These are phyloP conservation scores for Tinospora cordifolia DNA, from an alignment of 164 flowering plant genomes.

Conservation along the genomic window DNA sequence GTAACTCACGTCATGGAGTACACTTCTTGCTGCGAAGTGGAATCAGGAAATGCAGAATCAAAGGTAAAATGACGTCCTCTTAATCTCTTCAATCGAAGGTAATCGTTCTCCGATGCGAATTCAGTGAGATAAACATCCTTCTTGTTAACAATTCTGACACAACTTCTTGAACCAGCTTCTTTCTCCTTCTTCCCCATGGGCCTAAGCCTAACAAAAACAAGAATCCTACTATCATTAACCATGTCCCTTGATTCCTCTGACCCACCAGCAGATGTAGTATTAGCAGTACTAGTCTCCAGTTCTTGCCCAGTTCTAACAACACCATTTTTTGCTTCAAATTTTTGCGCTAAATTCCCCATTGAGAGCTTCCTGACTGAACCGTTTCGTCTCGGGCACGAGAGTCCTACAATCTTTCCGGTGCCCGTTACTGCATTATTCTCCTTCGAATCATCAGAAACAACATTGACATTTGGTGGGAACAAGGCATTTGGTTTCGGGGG, in stretches of 20 bases:
- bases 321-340: constrained; percentile 20
- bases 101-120: constrained; percentile 67
- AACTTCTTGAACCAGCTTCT: constrained; percentile 64
- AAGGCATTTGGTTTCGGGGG: constrained; percentile 4
- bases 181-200: constrained; percentile 84
- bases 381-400: constrained; percentile 36
- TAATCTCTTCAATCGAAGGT: constrained; percentile 78
- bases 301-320: constrained; percentile 20
- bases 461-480: constrained; percentile 30
- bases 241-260: constrained; percentile 26
- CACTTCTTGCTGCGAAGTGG: constrained; percentile 68
- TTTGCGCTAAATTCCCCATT: constrained; percentile 32
- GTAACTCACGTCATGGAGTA: constrained; percentile 72
- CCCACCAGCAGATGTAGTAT: neutral
- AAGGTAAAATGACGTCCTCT: constrained; percentile 82
- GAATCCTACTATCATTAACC: constrained; percentile 46
- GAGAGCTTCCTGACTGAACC: constrained; percentile 47
- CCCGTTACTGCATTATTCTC: neutral
- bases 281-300: constrained; percentile 8
- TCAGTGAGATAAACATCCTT: constrained; percentile 75
- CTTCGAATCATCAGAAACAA: constrained; percentile 18
- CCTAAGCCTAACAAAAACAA: constrained; percentile 86
- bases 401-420: constrained; percentile 21
- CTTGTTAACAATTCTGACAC: constrained; percentile 60
- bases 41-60: constrained; percentile 76